Conservation (phyloP, 345 rosid species). For the Eucalyptus paniculata region DNA sequence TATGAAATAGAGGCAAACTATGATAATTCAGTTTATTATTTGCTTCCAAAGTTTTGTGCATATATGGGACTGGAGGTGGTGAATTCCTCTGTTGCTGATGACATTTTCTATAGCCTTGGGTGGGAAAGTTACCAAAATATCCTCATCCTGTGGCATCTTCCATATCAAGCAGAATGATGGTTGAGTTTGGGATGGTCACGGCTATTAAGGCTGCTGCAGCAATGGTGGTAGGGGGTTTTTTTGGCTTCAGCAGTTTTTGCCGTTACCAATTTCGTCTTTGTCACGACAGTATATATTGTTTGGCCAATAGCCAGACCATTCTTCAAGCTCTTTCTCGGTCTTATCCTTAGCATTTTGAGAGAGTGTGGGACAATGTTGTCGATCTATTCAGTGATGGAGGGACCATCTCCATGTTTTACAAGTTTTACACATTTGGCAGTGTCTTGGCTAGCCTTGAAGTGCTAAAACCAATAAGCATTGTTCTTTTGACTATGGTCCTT, state of each 20-base stretch:
- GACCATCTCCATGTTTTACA: no score
- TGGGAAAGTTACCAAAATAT: conserved; percentile 56
- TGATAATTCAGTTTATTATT: conserved; percentile 17
- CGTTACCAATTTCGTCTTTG: conserved; percentile 44
- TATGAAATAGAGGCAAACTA: conserved; percentile 62
- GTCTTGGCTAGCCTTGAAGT: no score
- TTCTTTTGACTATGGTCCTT: no score
- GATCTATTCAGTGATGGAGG: no score
- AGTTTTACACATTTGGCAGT: no score
- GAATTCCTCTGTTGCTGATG: neutral
- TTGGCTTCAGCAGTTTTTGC: conserved; percentile 81
- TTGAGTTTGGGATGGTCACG: conserved; percentile 86
- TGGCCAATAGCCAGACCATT: conserved; percentile 78
- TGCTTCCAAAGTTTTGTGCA: neutral
- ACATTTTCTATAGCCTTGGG: conserved; percentile 45
- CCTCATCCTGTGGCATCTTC: conserved; percentile 87
- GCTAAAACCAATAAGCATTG: no score
- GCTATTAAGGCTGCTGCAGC: conserved; percentile 80
- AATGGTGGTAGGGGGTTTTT: conserved; percentile 74
- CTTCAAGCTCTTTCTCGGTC: conserved; percentile 44
- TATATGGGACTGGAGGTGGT: neutral
- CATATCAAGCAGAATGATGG: conserved; percentile 89
- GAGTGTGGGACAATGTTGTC: no score
- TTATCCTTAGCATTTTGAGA: conserved; percentile 17
- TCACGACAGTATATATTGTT: conserved; percentile 42